Base-by-base conservation (phyloP, 805 yeast genomes). In the Lipomyces chichibuensis region DNA sequence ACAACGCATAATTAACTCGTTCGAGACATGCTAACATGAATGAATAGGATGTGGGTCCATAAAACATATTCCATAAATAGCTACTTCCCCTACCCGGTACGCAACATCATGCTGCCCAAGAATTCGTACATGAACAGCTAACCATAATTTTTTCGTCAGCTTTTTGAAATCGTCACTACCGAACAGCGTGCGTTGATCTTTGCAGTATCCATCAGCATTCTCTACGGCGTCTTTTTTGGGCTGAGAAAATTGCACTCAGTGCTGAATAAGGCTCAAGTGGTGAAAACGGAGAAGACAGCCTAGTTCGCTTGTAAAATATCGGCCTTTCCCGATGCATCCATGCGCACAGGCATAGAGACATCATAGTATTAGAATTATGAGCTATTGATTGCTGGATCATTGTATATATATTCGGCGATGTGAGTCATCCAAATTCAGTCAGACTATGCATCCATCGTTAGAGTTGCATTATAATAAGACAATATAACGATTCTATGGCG, bases 21-120 rank as follows among this genome's bases (percentile, higher is more conserved):
- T 3, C 6, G 14, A 7, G 33, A 17, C 7, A 25, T 20, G n/a
- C 56, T 25, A 54, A 33, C 9, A 55, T 37, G 43, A 29, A 51
- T 56, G 17, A 6, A 52, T 35, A 67, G 70, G 70, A 9, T 57
- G 33, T 67, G 71, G 71, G 66, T 65, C 17, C 71, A 65, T 13
- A 55, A 61, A n/a, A 52, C 65, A 7, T 65, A 52, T 33, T n/a
- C 66, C 8, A 32, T 43, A 32, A 67, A 67, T 43, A 60, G 58
- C 14, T 59, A 20, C 23, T 67, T 56, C 52, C 71, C 71, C 1
- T 67, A 67, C 53, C 71, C 71, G 33, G 65, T 62, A 62, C 9
- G 61, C 39, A 37, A 14, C 6, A 25, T 2, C 17, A 9, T 37
- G 1, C 23, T 17, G 20, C 23, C 23, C 49, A 5, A 17, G 20